phyloP scores from a whole-genome alignment of 768 basidiomycete genomes.

The Lactarius hengduanensis region DNA sequence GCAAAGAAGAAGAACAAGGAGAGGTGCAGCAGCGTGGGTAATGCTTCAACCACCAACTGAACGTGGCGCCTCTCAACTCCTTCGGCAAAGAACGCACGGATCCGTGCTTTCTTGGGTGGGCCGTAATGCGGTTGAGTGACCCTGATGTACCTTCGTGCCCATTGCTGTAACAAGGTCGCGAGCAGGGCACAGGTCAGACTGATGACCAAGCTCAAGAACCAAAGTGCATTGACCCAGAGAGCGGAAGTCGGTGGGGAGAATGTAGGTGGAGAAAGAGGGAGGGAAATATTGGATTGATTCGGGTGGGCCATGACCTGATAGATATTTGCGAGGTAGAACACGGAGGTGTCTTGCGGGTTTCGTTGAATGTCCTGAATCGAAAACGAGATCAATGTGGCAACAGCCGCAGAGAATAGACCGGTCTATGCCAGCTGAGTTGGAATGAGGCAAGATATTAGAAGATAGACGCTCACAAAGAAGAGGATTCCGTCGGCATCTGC shows the following conservation, averaged over 20 bases:
- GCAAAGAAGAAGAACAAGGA: slow-evolving; percentile 1
- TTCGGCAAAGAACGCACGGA: slow-evolving; percentile 1
- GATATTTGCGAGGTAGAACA: too few species aligned
- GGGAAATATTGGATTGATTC: neutral
- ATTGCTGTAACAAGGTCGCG: neutral
- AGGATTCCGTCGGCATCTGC: neutral
- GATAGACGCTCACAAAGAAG: neutral
- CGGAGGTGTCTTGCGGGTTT: too few species aligned
- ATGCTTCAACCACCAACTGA: neutral
- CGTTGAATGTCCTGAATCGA: neutral
- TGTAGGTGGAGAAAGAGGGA: neutral
- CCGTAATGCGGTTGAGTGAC: neutral
- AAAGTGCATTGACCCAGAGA: neutral
- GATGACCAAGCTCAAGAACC: too few species aligned
- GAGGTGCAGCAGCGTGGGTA: slow-evolving; percentile 1
- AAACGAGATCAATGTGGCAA: neutral
- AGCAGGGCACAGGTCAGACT: neutral
- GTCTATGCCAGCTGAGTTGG: neutral
- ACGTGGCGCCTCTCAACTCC: neutral
- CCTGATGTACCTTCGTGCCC: neutral
- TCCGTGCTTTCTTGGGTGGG: neutral
- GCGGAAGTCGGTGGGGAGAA: neutral
- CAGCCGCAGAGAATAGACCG: neutral
- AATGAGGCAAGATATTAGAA: too few species aligned
- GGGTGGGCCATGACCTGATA: too few species aligned